These are phyloP conservation scores for Datura wrightii DNA, from an alignment of 257 asterid species.

Conservation along the genomic window DNA sequence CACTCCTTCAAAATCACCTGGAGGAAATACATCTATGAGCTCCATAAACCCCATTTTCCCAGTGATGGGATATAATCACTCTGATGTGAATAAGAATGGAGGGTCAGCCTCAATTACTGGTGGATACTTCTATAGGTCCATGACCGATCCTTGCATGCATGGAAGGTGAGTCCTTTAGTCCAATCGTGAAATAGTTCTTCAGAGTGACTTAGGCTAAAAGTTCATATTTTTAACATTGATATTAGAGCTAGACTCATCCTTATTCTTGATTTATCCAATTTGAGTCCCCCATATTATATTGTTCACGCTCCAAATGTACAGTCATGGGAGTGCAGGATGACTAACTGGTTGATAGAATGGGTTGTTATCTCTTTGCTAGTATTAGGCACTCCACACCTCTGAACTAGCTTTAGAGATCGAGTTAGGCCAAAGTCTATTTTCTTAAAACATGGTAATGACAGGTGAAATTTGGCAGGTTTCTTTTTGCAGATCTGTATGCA, in stretches of 20 bases:
- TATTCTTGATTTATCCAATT: not conserved
- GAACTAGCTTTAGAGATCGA: not conserved
- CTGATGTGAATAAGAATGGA: conserved; percentile 65
- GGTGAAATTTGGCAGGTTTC: conserved; percentile 56
- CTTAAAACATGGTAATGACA: not conserved
- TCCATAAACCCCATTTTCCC: conserved; percentile 68
- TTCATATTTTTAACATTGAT: not conserved
- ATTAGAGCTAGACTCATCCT: not conserved
- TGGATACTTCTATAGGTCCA: conserved; percentile 79
- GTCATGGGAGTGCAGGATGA: not conserved
- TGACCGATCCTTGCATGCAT: conserved; percentile 75
- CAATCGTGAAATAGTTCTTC: not conserved
- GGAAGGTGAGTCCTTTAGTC: conserved; percentile 57
- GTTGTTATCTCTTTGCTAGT: not conserved
- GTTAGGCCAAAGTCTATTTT: not conserved
- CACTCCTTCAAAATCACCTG: conserved; percentile 46
- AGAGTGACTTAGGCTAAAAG: not conserved
- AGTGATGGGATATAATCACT: conserved; percentile 87
- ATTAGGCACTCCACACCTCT: not conserved
- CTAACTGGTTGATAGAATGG: not conserved
- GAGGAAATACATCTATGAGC: conserved; percentile 57
- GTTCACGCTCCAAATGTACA: not conserved
- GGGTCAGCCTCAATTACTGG: conserved; percentile 93
- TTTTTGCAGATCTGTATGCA: conserved; percentile 80
- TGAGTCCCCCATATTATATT: not conserved